Evolutionary conservation across 768 basidiomycete genomes (phyloP).

Genomic region (Russula earlei): DNA sequence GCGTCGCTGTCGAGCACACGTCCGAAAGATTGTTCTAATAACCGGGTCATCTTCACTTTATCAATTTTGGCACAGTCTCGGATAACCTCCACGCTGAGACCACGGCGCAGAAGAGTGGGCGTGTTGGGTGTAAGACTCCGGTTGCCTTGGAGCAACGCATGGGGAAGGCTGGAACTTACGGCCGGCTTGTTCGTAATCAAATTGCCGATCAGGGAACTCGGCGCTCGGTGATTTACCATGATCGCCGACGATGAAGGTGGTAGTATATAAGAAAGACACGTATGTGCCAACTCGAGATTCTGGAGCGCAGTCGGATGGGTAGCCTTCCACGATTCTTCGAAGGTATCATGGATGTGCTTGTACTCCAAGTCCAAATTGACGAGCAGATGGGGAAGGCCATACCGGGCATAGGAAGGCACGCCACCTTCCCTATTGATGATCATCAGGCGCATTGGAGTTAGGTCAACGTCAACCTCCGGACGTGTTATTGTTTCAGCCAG

Average conservation of each 20-base stretch:
- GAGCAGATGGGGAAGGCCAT: conserved; percentile 88
- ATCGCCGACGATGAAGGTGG: conserved; percentile 88
- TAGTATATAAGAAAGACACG: conserved; percentile 87
- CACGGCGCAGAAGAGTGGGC: conserved; percentile 85
- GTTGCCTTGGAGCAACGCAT: conserved; percentile 83
- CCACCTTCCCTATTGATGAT: conserved; percentile 96
- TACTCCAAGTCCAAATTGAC: conserved; percentile 90
- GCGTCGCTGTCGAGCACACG: conserved; percentile 57
- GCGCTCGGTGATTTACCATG: conserved; percentile 95
- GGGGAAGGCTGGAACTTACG: conserved; percentile 89
- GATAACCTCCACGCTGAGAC: conserved; percentile 77
- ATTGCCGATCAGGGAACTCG: conserved; percentile 91
- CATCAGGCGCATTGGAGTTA: conserved; percentile 93
- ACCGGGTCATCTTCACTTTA: conserved; percentile 56
- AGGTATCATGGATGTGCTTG: conserved; percentile 77
- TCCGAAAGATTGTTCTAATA: conserved; percentile 84
- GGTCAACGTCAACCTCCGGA: conserved; percentile 50
- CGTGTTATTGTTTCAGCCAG: conserved; percentile 27
- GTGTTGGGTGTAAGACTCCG: conserved; percentile 81
- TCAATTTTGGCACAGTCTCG: conserved; percentile 65
- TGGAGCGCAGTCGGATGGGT: conserved; percentile 78
- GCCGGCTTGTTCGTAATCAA: conserved; percentile 98
- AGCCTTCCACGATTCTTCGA: conserved; percentile 62
- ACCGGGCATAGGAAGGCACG: conserved; percentile 93
- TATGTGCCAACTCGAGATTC: conserved; percentile 76